Conservation (phyloP, 768 basidiomycete genomes). For the Ramaria rubella region DNA sequence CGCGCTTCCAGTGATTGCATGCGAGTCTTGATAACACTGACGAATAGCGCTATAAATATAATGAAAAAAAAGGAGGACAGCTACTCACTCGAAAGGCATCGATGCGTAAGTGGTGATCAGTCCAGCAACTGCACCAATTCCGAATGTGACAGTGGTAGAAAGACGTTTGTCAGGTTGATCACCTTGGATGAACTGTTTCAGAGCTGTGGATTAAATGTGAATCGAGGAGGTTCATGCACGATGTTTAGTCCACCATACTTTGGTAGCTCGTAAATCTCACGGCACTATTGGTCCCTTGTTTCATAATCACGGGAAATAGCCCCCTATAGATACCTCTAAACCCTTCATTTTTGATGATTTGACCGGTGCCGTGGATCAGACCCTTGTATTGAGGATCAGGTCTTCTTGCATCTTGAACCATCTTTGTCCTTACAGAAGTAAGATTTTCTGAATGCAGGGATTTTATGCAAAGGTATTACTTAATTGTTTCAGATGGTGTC, state of each 20-base stretch:
- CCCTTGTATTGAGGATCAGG: constrained; percentile 83
- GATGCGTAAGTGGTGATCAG: constrained; percentile 91
- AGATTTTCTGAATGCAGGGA: too few species aligned
- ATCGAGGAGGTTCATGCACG: too few species aligned
- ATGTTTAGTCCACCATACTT: constrained; percentile 29
- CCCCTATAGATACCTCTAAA: constrained; percentile 82
- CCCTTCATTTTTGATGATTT: constrained; percentile 86
- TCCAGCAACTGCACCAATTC: constrained; percentile 89
- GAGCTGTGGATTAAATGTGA: constrained; percentile 19
- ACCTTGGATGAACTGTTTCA: constrained; percentile 91
- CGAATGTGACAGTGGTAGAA: constrained; percentile 86
- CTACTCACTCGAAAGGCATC: constrained; percentile 62
- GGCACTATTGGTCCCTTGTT: constrained; percentile 96
- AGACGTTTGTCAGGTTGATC: constrained; percentile 76
- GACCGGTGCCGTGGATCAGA: constrained; percentile 72
- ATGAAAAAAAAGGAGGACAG: neutral
- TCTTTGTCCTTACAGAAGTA: constrained; percentile 66
- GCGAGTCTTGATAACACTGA: constrained; percentile 82
- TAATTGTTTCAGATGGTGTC: constrained; percentile 97
- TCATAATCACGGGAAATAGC: constrained; percentile 92
- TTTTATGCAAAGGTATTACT: constrained; percentile 44
- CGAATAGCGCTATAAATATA: neutral
- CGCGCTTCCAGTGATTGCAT: constrained; percentile 92
- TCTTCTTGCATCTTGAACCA: constrained; percentile 90
- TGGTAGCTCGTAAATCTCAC: constrained; percentile 94